Evolutionary conservation across 2,329 filamentous ascomycete species (phyloP).

Genomic region (Clathrospora elynae): DNA sequence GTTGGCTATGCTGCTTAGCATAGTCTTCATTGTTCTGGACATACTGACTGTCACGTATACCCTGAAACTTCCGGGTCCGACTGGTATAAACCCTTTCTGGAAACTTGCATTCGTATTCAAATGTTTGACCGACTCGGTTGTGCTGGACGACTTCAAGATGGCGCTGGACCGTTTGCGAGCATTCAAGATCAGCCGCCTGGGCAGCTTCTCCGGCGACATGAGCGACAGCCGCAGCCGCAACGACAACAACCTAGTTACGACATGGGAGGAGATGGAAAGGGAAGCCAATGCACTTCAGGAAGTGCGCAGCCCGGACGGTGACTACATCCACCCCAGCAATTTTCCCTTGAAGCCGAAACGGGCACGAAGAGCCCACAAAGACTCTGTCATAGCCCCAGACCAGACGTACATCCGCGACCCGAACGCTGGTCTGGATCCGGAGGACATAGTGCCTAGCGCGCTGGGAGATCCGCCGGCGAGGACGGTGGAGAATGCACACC

Average conservation of each 20-base stretch:
- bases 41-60: constrained; percentile 63
- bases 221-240: constrained; percentile 42
- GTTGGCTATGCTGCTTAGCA: constrained; percentile 63
- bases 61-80: constrained; percentile 48
- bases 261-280: constrained; percentile 44
- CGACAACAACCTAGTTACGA: constrained; percentile 36
- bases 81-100: constrained; percentile 70
- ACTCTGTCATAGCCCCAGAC: constrained; percentile 33
- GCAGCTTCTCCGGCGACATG: constrained; percentile 45
- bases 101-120: constrained; percentile 69
- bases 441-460: constrained; percentile 40
- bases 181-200: constrained; percentile 51
- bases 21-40: constrained; percentile 66
- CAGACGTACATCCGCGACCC: constrained; percentile 15
- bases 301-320: constrained; percentile 39
- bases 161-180: constrained; percentile 54
- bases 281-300: constrained; percentile 35
- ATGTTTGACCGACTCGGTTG: constrained; percentile 68
- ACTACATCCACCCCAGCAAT: constrained; percentile 37
- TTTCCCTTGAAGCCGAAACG: constrained; percentile 33
- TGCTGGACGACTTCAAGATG: constrained; percentile 72
- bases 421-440: constrained; percentile 27
- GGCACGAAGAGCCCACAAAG: constrained; percentile 29
- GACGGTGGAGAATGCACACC: constrained; percentile 21
- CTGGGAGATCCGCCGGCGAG: constrained; percentile 26